Evolutionary conservation across 306 rosid genomes (phyloP).

Genomic region (Myrica gale): DNA sequence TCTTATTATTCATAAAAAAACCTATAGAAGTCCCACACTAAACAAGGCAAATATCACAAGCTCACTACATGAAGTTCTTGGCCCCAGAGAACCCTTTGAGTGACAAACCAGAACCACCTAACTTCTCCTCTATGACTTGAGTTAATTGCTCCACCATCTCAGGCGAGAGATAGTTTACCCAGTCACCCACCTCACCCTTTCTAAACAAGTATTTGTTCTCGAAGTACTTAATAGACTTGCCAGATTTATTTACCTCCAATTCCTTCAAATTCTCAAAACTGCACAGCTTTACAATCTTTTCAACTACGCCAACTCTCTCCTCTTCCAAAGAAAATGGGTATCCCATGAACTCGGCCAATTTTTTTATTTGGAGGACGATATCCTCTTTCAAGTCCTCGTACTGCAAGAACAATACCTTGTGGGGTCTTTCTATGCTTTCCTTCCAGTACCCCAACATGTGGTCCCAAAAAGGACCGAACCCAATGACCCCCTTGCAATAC

Average conservation of each 20-base stretch:
- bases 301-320: constrained; percentile 38
- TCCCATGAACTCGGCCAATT: constrained; percentile 40
- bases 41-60: not conserved
- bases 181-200: constrained; percentile 59
- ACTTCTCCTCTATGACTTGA: constrained; percentile 39
- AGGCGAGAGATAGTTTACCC: constrained; percentile 53
- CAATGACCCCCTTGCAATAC: constrained; percentile 44
- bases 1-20: not conserved
- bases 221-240: constrained; percentile 27
- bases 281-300: constrained; percentile 41
- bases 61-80: too few species aligned
- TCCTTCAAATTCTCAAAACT: constrained; percentile 49
- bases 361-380: constrained; percentile 26
- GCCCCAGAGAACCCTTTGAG: constrained; percentile 13
- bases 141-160: constrained; percentile 43
- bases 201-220: constrained; percentile 48
- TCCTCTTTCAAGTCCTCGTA: constrained; percentile 53
- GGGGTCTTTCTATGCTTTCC: constrained; percentile 42
- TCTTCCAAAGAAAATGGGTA: constrained; percentile 45
- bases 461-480: constrained; percentile 49
- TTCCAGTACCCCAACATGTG: constrained; percentile 60
- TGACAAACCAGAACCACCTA: constrained; percentile 38
- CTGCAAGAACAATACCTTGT: constrained; percentile 51
- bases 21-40: not conserved
- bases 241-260: constrained; percentile 42